A percentile compares a stretch with the other conserved stretches of the same genome.
These are phyloP conservation scores for Thinopyrum elongatum DNA, from an alignment of 176 grass and related monocot genomes.

Conservation along the genomic window DNA sequence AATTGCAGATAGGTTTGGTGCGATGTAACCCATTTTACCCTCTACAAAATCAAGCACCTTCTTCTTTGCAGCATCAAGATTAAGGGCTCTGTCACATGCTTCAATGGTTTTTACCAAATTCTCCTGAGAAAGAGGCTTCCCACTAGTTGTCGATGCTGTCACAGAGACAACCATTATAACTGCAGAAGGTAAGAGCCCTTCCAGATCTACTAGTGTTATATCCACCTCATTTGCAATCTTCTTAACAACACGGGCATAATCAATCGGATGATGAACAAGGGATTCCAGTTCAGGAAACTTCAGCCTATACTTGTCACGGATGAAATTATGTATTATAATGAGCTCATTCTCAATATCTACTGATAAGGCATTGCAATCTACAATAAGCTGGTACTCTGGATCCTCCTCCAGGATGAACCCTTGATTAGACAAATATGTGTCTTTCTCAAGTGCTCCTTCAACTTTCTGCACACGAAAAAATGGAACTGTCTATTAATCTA, in stretches of 20 bases:
- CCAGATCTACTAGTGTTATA: conserved; percentile 78
- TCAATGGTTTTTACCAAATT: conserved; percentile 71
- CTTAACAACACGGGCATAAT: conserved; percentile 90
- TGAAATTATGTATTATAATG: conserved; percentile 94
- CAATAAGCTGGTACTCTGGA: conserved; percentile 88
- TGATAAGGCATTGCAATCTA: conserved; percentile 83
- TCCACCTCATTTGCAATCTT: conserved; percentile 94
- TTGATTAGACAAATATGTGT: conserved; percentile 45
- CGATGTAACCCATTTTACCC: conserved; percentile 85
- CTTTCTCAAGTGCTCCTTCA: conserved; percentile 73
- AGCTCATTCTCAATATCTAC: conserved; percentile 94
- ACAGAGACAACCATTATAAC: conserved; percentile 85
- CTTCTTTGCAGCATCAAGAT: conserved; percentile 81
- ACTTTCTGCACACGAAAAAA: conserved; percentile 60
- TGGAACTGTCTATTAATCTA: background rate
- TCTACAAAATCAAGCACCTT: conserved; percentile 93
- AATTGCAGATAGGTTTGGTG: conserved; percentile 86
- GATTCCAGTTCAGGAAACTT: conserved; percentile 93
- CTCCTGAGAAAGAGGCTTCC: conserved; percentile 75
- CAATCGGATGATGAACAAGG: conserved; percentile 89
- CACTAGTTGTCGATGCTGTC: conserved; percentile 88
- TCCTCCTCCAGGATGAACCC: conserved; percentile 70
- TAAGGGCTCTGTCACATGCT: conserved; percentile 81
- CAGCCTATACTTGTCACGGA: conserved; percentile 79
- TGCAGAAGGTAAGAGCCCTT: conserved; percentile 90